phyloP scores from a whole-genome alignment of 305 asterid genomes.

The Fraxinus baroniana region DNA sequence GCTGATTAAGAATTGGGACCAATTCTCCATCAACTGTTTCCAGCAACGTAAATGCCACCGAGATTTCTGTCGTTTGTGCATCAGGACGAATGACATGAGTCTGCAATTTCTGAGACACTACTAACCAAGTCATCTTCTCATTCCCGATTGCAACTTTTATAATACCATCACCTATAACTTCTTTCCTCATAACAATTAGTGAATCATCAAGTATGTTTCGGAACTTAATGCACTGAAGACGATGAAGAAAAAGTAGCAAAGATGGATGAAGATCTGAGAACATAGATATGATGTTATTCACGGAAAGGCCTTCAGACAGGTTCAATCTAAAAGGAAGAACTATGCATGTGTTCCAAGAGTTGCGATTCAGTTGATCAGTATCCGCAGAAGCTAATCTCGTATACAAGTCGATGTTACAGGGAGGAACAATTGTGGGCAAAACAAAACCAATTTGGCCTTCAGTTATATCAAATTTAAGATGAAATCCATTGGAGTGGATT shows the following conservation, averaged over 20 bases:
- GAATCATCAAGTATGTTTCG: constrained; percentile 67
- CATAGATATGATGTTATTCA: constrained; percentile 75
- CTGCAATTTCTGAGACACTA: constrained; percentile 65
- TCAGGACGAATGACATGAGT: constrained; percentile 60
- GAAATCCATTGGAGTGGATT: constrained; percentile 97
- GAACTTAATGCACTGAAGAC: constrained; percentile 79
- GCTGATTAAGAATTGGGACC: constrained; percentile 65
- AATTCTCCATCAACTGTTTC: constrained; percentile 59
- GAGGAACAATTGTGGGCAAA: constrained; percentile 81
- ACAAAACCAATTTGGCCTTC: constrained; percentile 97
- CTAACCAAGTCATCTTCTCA: constrained; percentile 86
- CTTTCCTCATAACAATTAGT: constrained; percentile 71
- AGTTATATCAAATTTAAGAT: constrained; percentile 83
- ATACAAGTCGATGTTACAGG: constrained; percentile 68
- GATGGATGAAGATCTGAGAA: constrained; percentile 89
- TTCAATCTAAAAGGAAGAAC: constrained; percentile 79
- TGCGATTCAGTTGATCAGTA: constrained; percentile 35
- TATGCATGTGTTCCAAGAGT: constrained; percentile 81
- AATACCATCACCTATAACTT: constrained; percentile 70
- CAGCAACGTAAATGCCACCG: constrained; percentile 78
- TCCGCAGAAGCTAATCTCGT: constrained; percentile 55
- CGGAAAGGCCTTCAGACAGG: constrained; percentile 46
- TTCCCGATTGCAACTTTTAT: constrained; percentile 64
- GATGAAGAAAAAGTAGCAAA: constrained; percentile 84
- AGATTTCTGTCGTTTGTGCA: constrained; percentile 69